Base-by-base conservation (phyloP, 2,329 filamentous ascomycete genomes). In the Beauveria australis region DNA sequence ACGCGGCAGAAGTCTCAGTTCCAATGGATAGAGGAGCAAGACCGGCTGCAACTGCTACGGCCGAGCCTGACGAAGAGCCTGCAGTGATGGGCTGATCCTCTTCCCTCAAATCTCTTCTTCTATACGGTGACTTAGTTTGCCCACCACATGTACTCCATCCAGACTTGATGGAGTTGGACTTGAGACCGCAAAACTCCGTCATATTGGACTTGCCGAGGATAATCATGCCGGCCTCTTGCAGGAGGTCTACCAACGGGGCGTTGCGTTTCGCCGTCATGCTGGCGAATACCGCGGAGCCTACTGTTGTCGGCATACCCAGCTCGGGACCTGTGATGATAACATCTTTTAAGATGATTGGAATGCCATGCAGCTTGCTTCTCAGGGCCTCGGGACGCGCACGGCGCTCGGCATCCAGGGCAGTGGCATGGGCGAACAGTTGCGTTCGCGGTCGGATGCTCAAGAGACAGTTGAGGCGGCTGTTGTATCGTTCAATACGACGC, bases 121-220 rank as follows among this genome's bases (percentile, higher is more conserved):
- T 37, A 24, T 62, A 62, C 7, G 61, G 61, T 3, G 56, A 60
- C n/a, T 52, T 47, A 22, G 61, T 62, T 16, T 62, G 61, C 3
- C 61, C 61, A 14, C 44, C 56, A 12, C 28, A 16, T 1, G 44
- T 47, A 26, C 51, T 55, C 56, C 56, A 62, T 3, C 61, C 61
- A 26, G 24, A 41, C 16, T 10, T 28, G 22, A 41, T 33, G 12
- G 2, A 53, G 22, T 44, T 40, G 41, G 43, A 62, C 52, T 57
- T 62, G n/a, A 60, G 44, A 16, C 61, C 61, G n/a, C 61, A 62
- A 18, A 62, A 53, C 16, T 62, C 61, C 12, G 61, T 62, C 43
- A 62, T 51, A 37, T 62, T 62, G 18, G 56, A 28, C 28, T 62
- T 62, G 16, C 57, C 61, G 14, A 62, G 19, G 16, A 62, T 44